phyloP scores from a whole-genome alignment of 306 rosid genomes.

The Chamaecrista fasciculata region DNA sequence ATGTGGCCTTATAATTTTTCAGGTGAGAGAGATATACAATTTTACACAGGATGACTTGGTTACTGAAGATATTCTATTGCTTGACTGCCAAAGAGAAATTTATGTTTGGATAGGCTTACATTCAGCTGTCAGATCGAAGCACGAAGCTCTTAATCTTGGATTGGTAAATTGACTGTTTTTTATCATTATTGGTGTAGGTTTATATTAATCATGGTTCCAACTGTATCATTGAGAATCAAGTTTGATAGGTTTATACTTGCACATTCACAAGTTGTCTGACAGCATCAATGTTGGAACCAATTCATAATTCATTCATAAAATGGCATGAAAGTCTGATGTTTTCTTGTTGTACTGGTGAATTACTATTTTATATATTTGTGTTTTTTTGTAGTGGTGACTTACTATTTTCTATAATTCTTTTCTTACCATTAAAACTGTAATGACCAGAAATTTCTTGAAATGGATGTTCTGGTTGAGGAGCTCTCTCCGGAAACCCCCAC shows the following conservation, averaged over 20 bases:
- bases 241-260: not conserved
- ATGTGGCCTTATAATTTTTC: conserved; percentile 38
- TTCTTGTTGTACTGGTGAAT: not conserved
- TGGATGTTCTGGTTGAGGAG: conserved; percentile 66
- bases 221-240: not conserved
- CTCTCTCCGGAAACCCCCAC: conserved; percentile 60
- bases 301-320: conserved; percentile 3
- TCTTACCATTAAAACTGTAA: conserved; percentile 24
- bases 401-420: not conserved
- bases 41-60: conserved; percentile 88
- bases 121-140: conserved; percentile 68
- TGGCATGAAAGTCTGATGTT: conserved; percentile 11
- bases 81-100: conserved; percentile 82
- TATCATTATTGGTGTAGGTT: not conserved
- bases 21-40: conserved; percentile 92
- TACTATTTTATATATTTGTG: not conserved
- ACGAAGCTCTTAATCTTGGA: conserved; percentile 79
- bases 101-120: conserved; percentile 89
- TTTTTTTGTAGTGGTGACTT: not conserved
- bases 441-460: conserved; percentile 82
- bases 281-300: not conserved
- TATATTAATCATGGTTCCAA: not conserved
- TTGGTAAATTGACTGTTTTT: conserved; percentile 45
- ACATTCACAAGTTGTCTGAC: conserved; percentile 12
- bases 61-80: conserved; percentile 84